Conservation (phyloP, 305 asterid genomes). For the Coffea humblotiana region DNA sequence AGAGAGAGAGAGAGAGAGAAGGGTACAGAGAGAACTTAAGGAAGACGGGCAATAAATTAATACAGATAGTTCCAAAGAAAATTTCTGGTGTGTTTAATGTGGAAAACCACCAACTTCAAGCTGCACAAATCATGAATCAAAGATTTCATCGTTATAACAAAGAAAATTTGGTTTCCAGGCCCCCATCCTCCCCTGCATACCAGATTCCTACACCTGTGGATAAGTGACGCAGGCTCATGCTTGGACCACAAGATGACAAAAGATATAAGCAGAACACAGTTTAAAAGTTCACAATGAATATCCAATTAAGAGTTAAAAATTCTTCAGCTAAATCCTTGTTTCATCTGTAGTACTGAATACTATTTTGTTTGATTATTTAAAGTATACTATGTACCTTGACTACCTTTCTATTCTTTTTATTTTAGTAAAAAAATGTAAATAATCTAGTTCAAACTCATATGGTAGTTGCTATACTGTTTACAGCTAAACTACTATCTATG, state of each 20-base stretch:
- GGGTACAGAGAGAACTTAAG: background rate
- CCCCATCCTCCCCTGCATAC: background rate
- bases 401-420: background rate
- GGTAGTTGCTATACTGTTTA: background rate
- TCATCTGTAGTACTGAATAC: background rate
- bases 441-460: background rate
- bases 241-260: background rate
- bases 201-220: background rate
- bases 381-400: background rate
- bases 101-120: background rate
- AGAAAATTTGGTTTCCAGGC: background rate
- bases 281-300: background rate
- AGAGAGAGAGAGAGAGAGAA: conserved; percentile 6
- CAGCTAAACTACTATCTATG: background rate
- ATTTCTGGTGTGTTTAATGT: background rate
- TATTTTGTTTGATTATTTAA: background rate
- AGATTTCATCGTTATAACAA: background rate
- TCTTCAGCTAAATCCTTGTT: conserved; percentile 5
- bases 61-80: conserved; percentile 13
- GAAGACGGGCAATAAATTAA: background rate
- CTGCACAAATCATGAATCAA: background rate
- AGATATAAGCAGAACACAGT: background rate
- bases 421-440: background rate
- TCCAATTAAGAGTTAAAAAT: background rate
- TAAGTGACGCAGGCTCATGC: background rate